A percentile compares a stretch with the other conserved stretches of the same genome.
Conservation (phyloP, 1,284 basidiomycete species). For the Apiotrichum siamense region DNA sequence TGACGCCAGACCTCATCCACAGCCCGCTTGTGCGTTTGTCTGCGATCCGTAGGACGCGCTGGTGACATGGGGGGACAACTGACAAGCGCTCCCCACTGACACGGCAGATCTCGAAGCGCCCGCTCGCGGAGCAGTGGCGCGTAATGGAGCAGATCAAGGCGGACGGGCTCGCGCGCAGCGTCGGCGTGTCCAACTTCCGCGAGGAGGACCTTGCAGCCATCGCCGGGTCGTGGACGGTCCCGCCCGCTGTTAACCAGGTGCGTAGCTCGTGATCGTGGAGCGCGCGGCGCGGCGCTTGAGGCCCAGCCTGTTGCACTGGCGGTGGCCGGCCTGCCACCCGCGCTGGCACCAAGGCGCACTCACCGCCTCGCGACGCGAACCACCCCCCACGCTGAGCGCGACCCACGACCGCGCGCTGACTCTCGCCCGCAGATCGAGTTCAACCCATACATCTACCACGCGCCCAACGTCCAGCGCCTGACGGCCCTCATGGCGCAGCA, state of each 20-base stretch:
- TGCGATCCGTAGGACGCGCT: not conserved
- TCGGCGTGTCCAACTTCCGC: conserved; percentile 79
- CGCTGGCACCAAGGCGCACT: not conserved
- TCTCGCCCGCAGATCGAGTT: conserved; percentile 59
- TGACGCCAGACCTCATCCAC: conserved; percentile 61
- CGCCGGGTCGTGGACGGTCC: conserved; percentile 53
- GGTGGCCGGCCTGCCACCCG: too few species aligned
- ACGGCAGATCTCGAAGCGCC: conserved; percentile 4
- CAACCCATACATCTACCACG: conserved; percentile 69
- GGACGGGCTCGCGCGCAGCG: conserved; percentile 64
- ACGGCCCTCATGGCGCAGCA: conserved; percentile 56
- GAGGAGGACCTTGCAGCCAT: conserved; percentile 57
- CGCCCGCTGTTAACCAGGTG: conserved; percentile 73
- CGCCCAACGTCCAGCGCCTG: conserved; percentile 52
- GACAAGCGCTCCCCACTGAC: conserved; percentile 1
- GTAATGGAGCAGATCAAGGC: conserved; percentile 63
- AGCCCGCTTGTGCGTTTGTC: conserved; percentile 48
- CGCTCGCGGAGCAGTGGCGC: conserved; percentile 54
- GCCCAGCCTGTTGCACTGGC: too few species aligned
- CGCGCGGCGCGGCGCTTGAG: too few species aligned
- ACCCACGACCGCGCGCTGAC: not conserved
- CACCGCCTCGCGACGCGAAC: not conserved
- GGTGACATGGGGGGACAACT: too few species aligned
- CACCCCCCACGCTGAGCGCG: not conserved
- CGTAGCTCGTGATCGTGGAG: conserved; percentile 10